Percentiles rank a stretch among this genome's conserved stretches.
These are phyloP conservation scores for Psilocybe subaeruginosa DNA, from an alignment of 768 basidiomycete species.

Conservation along the genomic window DNA sequence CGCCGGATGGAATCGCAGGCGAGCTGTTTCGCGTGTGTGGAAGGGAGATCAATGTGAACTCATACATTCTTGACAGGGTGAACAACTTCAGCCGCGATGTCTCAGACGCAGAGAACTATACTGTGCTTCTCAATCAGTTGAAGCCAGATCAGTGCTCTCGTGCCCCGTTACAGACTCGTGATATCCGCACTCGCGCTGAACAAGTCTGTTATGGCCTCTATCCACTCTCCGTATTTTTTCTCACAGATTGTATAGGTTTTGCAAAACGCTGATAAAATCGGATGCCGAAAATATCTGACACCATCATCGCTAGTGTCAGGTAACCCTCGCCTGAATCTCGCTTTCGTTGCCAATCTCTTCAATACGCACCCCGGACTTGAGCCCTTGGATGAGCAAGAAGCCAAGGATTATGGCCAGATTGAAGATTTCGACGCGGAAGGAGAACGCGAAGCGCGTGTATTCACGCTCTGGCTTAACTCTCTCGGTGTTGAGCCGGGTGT, in stretches of 20 bases:
- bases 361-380: constrained; percentile 96
- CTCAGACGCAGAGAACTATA: constrained; percentile 97
- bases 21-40: not conserved
- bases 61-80: constrained; percentile 56
- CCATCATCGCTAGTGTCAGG: constrained; percentile 89
- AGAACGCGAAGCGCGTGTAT: constrained; percentile 96
- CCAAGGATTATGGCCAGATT: constrained; percentile 84
- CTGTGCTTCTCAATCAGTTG: constrained; percentile 92
- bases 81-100: constrained; percentile 98
- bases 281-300: constrained; percentile 95
- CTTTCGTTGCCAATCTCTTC: constrained; percentile 98
- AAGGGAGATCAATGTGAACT: constrained; percentile 12
- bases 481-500: constrained; percentile 96
- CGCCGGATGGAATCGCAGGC: constrained; percentile 90
- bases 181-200: constrained; percentile 85
- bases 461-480: constrained; percentile 98
- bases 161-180: constrained; percentile 86
- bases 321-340: constrained; percentile 96
- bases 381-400: constrained; percentile 92
- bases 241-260: constrained; percentile 70
- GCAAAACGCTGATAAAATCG: constrained; percentile 91
- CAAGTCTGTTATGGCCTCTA: constrained; percentile 38
- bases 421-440: constrained; percentile 99
- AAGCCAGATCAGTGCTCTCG: constrained; percentile 92
- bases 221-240: too few relatives aligned